Evolutionary conservation across 1,284 basidiomycete genomes (phyloP).

Genomic region (Trametes versicolor): DNA sequence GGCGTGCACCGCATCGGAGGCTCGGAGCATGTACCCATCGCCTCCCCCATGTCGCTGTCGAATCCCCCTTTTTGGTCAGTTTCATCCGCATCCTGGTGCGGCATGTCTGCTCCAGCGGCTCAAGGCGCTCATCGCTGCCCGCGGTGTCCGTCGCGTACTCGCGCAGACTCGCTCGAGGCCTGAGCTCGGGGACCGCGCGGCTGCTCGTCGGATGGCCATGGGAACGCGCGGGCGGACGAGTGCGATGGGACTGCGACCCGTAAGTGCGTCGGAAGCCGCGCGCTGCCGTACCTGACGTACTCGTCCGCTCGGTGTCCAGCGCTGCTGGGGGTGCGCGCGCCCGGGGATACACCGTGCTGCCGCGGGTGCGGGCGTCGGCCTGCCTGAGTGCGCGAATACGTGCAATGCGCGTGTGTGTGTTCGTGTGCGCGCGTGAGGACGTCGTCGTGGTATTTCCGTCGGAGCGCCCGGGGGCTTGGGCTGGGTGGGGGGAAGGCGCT

Average conservation of each 20-base stretch:
- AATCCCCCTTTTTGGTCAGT: neutral
- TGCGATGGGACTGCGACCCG: neutral
- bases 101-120: neutral
- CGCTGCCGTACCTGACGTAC: neutral
- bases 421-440: neutral
- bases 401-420: neutral
- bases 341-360: neutral
- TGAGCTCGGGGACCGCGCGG: neutral
- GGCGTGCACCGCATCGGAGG: conserved; percentile 8
- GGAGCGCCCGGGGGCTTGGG: neutral
- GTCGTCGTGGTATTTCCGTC: neutral
- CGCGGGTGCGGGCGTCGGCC: neutral
- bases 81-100: neutral
- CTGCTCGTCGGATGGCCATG: neutral
- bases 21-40: neutral
- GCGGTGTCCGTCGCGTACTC: neutral
- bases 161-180: neutral
- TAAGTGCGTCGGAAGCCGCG: neutral
- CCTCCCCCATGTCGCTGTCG: neutral
- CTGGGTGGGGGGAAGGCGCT: neutral
- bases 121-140: neutral
- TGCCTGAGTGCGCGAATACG: neutral
- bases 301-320: neutral
- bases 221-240: neutral
- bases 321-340: neutral